phyloP scores from a whole-genome alignment of 345 rosid genomes.

The Murraya koenigii region DNA sequence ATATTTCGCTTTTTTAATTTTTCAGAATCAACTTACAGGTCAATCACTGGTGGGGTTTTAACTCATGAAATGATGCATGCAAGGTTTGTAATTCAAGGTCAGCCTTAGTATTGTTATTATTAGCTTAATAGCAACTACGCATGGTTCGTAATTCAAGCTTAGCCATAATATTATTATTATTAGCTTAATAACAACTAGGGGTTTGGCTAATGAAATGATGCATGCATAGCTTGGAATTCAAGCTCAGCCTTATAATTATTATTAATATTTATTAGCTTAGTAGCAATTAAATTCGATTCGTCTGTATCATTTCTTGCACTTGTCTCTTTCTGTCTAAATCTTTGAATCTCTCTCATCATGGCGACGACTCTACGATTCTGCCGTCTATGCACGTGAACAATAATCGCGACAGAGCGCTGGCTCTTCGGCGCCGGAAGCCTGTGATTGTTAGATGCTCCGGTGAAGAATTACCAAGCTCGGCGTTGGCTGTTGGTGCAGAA shows the following conservation, averaged over 20 bases:
- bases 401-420: conserved; percentile 21
- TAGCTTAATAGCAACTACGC: no score
- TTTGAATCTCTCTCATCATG: conserved; percentile 31
- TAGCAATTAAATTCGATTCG: no score
- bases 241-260: no score
- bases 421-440: conserved; percentile 35
- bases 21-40: not conserved
- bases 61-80: conserved; percentile 17
- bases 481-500: conserved; percentile 50
- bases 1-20: no score
- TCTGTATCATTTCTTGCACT: no score
- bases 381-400: conserved; percentile 51
- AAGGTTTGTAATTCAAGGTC: conserved; percentile 6
- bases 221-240: no score
- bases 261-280: no score
- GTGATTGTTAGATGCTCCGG: conserved; percentile 53
- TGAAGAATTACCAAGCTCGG: conserved; percentile 33
- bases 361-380: conserved; percentile 64
- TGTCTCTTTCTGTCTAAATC: not conserved
- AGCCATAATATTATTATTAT: no score
- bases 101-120: no score
- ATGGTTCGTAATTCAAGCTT: no score
- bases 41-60: not conserved
- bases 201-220: no score
- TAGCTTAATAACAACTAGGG: no score